A percentile compares a stretch with the other conserved stretches of the same genome.
Evolutionary conservation across 192 early-diverging fungal species (phyloP).

Genomic region (Mortierella antarctica): DNA sequence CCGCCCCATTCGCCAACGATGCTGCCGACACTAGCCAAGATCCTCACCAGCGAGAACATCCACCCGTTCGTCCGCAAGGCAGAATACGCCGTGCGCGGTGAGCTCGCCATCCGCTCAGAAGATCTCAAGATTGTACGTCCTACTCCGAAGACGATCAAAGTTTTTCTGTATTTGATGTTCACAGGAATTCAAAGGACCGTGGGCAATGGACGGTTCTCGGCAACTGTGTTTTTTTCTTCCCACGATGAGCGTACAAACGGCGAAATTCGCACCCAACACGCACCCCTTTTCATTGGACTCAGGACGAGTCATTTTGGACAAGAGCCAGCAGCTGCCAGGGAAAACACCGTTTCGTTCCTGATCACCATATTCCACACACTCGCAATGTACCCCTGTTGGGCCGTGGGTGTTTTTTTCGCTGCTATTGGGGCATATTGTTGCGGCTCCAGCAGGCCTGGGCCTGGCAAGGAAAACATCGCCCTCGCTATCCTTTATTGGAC

Average conservation of each 20-base stretch:
- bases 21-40: constrained; percentile 54
- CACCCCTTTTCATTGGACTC: not conserved
- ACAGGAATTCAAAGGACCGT: not conserved
- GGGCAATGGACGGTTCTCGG: not conserved
- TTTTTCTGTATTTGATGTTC: not conserved
- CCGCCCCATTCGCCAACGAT: not conserved
- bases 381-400: too few species aligned
- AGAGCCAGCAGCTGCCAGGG: not conserved
- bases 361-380: too few species aligned
- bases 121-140: constrained; percentile 69
- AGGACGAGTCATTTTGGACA: not conserved
- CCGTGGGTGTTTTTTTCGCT: too few species aligned
- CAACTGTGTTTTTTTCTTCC: constrained; percentile 8
- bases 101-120: constrained; percentile 93
- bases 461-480: not conserved
- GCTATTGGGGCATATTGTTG: not conserved
- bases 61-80: constrained; percentile 77
- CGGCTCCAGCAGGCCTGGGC: not conserved
- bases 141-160: not conserved
- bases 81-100: constrained; percentile 97
- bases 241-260: constrained; percentile 14
- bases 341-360: too few species aligned
- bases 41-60: constrained; percentile 77
- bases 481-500: not conserved
- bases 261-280: constrained; percentile 4